Conservation (phyloP, 192 early-diverging fungal species). For the Geranomyces variabilis region DNA sequence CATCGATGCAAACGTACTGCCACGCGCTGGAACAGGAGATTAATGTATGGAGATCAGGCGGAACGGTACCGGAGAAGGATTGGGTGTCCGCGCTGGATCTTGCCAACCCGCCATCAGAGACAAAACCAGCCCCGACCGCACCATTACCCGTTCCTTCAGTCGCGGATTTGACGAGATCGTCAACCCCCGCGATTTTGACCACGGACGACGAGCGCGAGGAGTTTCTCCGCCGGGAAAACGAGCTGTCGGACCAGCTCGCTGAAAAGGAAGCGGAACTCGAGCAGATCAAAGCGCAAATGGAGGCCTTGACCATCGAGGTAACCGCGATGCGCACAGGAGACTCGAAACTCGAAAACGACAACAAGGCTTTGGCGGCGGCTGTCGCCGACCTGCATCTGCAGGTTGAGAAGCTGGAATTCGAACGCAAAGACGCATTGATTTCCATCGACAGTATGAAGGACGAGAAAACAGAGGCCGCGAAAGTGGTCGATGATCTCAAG, state of each 20-base stretch:
- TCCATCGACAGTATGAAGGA: conserved; percentile 89
- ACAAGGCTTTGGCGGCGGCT: conserved; percentile 71
- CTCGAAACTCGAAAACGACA: conserved; percentile 53
- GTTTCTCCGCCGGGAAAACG: conserved; percentile 93
- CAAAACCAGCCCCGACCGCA: conserved; percentile 34
- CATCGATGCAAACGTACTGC: conserved; percentile 83
- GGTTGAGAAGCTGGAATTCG: conserved; percentile 86
- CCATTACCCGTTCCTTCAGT: conserved; percentile 26
- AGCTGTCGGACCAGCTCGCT: conserved; percentile 88
- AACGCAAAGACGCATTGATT: conserved; percentile 85
- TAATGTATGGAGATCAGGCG: conserved; percentile 77
- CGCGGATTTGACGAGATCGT: conserved; percentile 58
- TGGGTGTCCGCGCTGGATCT: conserved; percentile 41
- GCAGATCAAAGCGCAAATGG: conserved; percentile 57
- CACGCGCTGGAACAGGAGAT: conserved; percentile 86
- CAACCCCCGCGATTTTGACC: conserved; percentile 77
- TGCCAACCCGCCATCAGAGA: background rate
- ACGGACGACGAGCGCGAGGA: conserved; percentile 93
- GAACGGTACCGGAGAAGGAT: conserved; percentile 40
- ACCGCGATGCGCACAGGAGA: conserved; percentile 65
- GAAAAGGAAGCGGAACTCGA: conserved; percentile 88
- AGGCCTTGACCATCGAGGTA: conserved; percentile 76
- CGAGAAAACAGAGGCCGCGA: conserved; percentile 74
- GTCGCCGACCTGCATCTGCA: conserved; percentile 80
- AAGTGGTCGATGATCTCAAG: conserved; percentile 77